These are phyloP conservation scores for Wickerhamiella vanderwaltii DNA, from an alignment of 805 yeast genomes.

Conservation along the genomic window DNA sequence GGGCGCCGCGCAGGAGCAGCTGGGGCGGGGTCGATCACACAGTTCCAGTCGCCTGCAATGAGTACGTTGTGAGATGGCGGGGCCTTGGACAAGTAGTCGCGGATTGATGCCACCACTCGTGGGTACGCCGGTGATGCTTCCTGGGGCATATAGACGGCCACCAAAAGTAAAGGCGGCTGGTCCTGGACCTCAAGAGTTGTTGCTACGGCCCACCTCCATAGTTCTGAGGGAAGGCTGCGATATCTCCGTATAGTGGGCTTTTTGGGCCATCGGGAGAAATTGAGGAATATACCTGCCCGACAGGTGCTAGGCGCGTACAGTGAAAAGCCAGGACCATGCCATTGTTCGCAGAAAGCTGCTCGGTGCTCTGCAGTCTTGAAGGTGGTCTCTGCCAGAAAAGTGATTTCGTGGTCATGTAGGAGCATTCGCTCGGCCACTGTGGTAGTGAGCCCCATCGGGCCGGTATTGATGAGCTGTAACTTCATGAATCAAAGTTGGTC, in stretches of 20 bases:
- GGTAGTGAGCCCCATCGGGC: neutral
- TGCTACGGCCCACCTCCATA: neutral
- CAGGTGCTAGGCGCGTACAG: neutral
- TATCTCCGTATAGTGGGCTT: neutral
- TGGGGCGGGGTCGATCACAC: neutral
- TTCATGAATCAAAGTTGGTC: too few species aligned
- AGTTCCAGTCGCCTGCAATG: neutral
- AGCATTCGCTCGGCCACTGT: neutral
- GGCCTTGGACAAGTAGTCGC: neutral
- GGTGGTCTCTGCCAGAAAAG: neutral
- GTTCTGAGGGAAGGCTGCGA: neutral
- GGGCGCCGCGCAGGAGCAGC: neutral
- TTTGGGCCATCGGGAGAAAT: neutral
- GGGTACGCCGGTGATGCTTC: too few species aligned
- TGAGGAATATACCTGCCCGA: neutral
- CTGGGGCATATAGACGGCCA: neutral
- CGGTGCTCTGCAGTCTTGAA: too few species aligned
- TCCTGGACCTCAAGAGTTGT: neutral
- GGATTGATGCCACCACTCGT: too few species aligned
- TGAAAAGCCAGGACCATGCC: neutral
- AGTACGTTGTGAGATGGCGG: neutral
- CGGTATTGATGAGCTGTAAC: slow-evolving; percentile 2
- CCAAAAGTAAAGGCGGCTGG: neutral
- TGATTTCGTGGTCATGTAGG: neutral
- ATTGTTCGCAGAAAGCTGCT: neutral